These are phyloP conservation scores for Nepenthes alata DNA, from an alignment of 179 eudicot species.

Conservation along the genomic window DNA sequence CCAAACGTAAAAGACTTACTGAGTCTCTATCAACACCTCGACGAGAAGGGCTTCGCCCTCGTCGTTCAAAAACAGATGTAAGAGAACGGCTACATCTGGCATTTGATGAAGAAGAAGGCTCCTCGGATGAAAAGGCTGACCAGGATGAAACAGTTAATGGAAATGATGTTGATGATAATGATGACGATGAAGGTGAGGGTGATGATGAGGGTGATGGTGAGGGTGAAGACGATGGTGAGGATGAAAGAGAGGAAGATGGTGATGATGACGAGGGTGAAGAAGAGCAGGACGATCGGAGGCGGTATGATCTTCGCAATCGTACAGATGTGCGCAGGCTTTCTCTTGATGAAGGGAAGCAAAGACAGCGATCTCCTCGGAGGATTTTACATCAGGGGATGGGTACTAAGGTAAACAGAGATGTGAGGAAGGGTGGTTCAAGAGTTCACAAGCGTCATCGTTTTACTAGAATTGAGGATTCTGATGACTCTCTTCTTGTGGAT, in stretches of 20 bases:
- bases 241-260: constrained; percentile 41
- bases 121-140: constrained; percentile 60
- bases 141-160: constrained; percentile 65
- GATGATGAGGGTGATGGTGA: constrained; percentile 57
- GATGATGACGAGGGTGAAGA: constrained; percentile 69
- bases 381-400: constrained; percentile 96
- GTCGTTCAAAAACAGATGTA: constrained; percentile 42
- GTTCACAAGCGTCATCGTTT: constrained; percentile 91
- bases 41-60: constrained; percentile 89
- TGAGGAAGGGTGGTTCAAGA: constrained; percentile 78
- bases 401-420: constrained; percentile 68
- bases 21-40: constrained; percentile 43
- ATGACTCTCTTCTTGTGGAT: constrained; percentile 96
- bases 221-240: constrained; percentile 31
- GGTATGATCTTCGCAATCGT: constrained; percentile 94
- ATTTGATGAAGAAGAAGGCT: constrained; percentile 66
- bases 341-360: constrained; percentile 66
- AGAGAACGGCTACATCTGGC: constrained; percentile 24
- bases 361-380: constrained; percentile 90
- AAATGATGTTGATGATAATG: constrained; percentile 54
- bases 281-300: constrained; percentile 80
- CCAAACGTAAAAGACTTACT: constrained; percentile 36
- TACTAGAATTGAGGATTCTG: constrained; percentile 87
- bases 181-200: constrained; percentile 53
- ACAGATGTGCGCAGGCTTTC: constrained; percentile 80